Conservation (phyloP, 345 rosid genomes). For the Camelina neglecta region DNA sequence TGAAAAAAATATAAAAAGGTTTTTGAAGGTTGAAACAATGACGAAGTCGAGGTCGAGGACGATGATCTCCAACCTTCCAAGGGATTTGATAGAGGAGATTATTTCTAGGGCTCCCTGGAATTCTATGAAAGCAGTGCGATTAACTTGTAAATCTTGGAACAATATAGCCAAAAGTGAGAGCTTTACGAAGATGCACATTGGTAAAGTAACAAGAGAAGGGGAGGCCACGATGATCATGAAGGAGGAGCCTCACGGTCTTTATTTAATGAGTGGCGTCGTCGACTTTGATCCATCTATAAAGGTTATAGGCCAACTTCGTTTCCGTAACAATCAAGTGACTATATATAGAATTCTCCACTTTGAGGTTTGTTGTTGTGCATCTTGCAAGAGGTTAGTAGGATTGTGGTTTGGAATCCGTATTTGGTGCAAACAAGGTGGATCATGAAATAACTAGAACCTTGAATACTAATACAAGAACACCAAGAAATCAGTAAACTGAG, state of each 20-base stretch:
- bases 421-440: background rate
- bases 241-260: background rate
- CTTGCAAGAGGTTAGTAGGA: background rate
- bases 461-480: too few species aligned
- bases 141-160: background rate
- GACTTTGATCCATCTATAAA: background rate
- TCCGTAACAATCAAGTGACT: background rate
- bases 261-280: background rate
- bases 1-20: too few species aligned
- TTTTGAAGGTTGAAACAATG: too few species aligned
- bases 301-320: background rate
- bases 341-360: background rate
- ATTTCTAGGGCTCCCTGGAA: background rate
- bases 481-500: too few species aligned
- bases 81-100: background rate
- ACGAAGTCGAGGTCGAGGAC: background rate
- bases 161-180: background rate
- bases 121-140: background rate
- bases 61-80: background rate
- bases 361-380: slow-evolving; percentile 2
- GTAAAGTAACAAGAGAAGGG: background rate
- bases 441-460: background rate
- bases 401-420: slow-evolving; percentile 1
- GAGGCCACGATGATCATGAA: background rate
- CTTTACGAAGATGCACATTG: background rate